Base-by-base conservation (phyloP, 305 asterid genomes). In the Ilex paraguariensis region DNA sequence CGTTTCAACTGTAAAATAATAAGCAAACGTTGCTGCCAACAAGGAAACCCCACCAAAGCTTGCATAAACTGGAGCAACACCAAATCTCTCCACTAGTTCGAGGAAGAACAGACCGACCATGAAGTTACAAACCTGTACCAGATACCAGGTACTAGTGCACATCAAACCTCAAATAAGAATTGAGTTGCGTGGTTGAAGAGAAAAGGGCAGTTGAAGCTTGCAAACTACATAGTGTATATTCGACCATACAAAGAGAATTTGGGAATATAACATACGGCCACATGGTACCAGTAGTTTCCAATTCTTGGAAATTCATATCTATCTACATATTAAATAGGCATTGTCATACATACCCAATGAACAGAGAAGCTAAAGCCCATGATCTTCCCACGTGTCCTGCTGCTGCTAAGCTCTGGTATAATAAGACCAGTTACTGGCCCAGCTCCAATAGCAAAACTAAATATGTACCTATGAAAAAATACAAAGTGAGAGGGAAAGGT, bases 331-430 rank as follows among this genome's bases (percentile, higher is more conserved):
- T 13, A 32, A 6, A 9, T 28, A 15, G 17, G 31, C 53, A 13
- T 66, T 69, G 58, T 13, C 59, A 66, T 63, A 70, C 85, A 30
- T 81, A 90, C 97, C 97, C 97, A 90, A 69, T 90, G 97, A 77
- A 87, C 83, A 7, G 82, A 81, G 75, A 90, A 80, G 75, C 96
- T 90, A 85, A 90, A 90, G 63, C 87, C 81, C 88, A 90, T 68
- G 80, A 87, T 82, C 67, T 87, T 90, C 70, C 90, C 88, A 61
- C 95, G 83, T 61, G 92, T 85, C 74, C 87, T 81, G 84, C 72
- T 85, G 77, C 97, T 85, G 88, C 96, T 90, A 52, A 90, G 90
- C 80, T 87, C 97, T n/a, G 96, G 95, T 82, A 90, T 90, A 51
- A 90, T 72, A 59, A 90, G 82, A 33, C 97, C 96, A 7, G 88